These are phyloP conservation scores for Podaxis pistillaris DNA, from an alignment of 768 basidiomycete species.

Conservation along the genomic window DNA sequence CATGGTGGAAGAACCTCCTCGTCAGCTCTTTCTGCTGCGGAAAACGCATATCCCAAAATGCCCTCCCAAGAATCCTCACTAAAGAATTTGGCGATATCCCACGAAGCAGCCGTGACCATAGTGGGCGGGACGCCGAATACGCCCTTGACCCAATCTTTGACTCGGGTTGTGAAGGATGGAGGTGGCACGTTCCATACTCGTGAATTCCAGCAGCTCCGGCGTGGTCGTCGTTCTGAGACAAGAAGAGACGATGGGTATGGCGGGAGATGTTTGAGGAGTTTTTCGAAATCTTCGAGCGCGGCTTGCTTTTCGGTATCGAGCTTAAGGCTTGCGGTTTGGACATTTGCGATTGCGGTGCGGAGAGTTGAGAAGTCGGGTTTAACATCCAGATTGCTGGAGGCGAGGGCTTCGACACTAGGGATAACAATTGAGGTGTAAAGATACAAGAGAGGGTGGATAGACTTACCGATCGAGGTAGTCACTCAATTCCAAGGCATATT, in stretches of 20 bases:
- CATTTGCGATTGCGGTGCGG: conserved; percentile 40
- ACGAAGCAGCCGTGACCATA: conserved; percentile 20
- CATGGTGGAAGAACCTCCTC: not conserved
- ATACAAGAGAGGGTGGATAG: not conserved
- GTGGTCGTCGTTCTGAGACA: conserved; percentile 21
- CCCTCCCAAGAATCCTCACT: conserved; percentile 10
- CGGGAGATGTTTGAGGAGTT: conserved; percentile 40
- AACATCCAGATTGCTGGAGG: conserved; percentile 20
- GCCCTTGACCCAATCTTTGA: conserved; percentile 34
- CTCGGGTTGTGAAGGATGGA: conserved; percentile 19
- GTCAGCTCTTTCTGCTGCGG: conserved; percentile 11
- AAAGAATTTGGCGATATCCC: conserved; percentile 13
- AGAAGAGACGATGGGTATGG: conserved; percentile 15
- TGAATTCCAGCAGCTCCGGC: conserved; percentile 19
- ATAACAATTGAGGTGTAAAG: not conserved
- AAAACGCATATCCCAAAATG: conserved; percentile 6
- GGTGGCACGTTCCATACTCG: conserved; percentile 16
- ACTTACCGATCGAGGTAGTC: conserved; percentile 60
- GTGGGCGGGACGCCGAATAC: conserved; percentile 38
- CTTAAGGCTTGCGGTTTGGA: conserved; percentile 49
- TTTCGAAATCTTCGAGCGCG: conserved; percentile 52
- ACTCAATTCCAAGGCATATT: conserved; percentile 67
- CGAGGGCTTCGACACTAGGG: conserved; percentile 51
- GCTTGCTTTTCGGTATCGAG: conserved; percentile 59
- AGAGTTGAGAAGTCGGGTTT: conserved; percentile 41